phyloP scores from a whole-genome alignment of 148 eudicot genomes.

The Polygonum aviculare region DNA sequence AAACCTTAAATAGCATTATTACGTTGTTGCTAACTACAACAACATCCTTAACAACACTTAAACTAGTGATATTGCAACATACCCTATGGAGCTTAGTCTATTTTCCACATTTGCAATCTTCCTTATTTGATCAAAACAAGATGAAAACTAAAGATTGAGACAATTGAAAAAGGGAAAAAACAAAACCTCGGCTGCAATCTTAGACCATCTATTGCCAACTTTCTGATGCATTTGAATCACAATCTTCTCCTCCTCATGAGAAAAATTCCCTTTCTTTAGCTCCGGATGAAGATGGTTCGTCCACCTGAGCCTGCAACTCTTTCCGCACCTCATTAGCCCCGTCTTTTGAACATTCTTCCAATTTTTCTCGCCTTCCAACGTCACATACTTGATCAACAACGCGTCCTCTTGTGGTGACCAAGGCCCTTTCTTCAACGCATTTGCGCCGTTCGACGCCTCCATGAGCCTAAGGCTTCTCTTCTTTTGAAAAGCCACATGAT shows the following conservation, averaged over 20 bases:
- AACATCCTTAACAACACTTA: no score
- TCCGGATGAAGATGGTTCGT: conserved; percentile 30
- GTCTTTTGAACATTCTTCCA: conserved; percentile 31
- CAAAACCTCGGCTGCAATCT: conserved; percentile 29
- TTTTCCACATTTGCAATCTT: no score
- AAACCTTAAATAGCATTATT: no score
- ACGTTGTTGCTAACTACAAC: no score
- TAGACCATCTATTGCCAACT: conserved; percentile 39
- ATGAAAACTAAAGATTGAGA: background rate
- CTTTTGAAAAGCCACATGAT: background rate
- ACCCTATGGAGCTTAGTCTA: no score
- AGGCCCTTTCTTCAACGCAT: conserved; percentile 23
- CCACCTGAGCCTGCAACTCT: conserved; percentile 44
- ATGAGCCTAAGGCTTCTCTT: background rate
- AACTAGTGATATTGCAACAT: no score
- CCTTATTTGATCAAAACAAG: background rate
- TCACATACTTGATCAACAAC: conserved; percentile 21
- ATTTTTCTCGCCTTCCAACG: conserved; percentile 18
- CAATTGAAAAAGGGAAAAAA: background rate
- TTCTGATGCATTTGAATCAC: conserved; percentile 24
- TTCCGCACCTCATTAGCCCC: conserved; percentile 29
- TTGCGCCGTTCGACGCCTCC: background rate
- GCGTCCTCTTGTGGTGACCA: conserved; percentile 34
- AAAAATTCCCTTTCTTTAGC: conserved; percentile 30
- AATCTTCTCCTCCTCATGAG: conserved; percentile 26